Evolutionary conservation across 768 basidiomycete species (phyloP).

Genomic region (Lactarius evosmus): DNA sequence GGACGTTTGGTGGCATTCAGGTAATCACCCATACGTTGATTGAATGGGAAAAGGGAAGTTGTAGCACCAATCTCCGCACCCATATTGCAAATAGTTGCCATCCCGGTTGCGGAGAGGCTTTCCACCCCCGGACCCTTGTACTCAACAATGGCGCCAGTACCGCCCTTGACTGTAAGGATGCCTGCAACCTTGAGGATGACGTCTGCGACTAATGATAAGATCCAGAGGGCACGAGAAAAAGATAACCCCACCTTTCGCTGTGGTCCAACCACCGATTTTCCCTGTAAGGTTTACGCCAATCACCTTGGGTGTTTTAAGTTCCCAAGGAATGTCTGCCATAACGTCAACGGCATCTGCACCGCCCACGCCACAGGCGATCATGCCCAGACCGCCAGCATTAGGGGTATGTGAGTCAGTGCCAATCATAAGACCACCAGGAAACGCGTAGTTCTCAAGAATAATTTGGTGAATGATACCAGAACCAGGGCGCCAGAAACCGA

Average conservation of each 20-base stretch:
- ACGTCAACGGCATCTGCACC: constrained; percentile 99
- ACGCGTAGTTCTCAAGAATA: constrained; percentile 98
- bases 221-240: neutral
- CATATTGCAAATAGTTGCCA: constrained; percentile 99
- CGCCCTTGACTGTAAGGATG: constrained; percentile 98
- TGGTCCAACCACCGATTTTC: constrained; percentile 94
- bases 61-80: constrained; percentile 99
- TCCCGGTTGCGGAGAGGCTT: constrained; percentile 95
- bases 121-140: constrained; percentile 95
- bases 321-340: constrained; percentile 98
- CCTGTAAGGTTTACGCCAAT: constrained; percentile 97
- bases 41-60: constrained; percentile 98
- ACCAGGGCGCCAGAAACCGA: constrained; percentile 99
- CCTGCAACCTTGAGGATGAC: constrained; percentile 99
- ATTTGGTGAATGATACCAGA: constrained; percentile 99
- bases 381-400: constrained; percentile 98
- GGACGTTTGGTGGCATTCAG: constrained; percentile 91
- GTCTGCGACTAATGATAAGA: constrained; percentile 46
- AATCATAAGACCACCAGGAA: constrained; percentile 99
- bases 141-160: constrained; percentile 98
- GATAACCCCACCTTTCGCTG: constrained; percentile 75
- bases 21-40: constrained; percentile 89
- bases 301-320: constrained; percentile 98
- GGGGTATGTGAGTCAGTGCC: constrained; percentile 99
- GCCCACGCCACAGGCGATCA: constrained; percentile 99